Percentiles rank a stretch among this genome's conserved stretches.
Evolutionary conservation across 2,329 filamentous ascomycete species (phyloP).

Genomic region (Botrytis elliptica): DNA sequence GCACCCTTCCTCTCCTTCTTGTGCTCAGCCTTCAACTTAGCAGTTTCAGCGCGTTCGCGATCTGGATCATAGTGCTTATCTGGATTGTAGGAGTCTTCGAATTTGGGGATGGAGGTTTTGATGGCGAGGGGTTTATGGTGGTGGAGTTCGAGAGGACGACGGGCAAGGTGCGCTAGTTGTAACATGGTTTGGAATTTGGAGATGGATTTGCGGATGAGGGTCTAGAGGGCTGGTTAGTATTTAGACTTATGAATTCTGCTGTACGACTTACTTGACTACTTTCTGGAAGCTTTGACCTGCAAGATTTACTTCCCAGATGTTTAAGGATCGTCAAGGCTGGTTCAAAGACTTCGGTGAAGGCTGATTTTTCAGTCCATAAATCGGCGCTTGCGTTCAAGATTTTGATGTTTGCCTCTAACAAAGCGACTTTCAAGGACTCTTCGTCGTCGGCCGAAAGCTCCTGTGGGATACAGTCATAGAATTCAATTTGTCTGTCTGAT

Average conservation of each 20-base stretch:
- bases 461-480: constrained; percentile 53
- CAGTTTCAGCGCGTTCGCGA: constrained; percentile 79
- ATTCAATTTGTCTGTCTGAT: constrained; percentile 53
- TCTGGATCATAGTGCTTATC: constrained; percentile 97
- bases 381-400: constrained; percentile 68
- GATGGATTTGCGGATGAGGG: constrained; percentile 29
- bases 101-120: constrained; percentile 85
- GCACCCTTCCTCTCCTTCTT: constrained; percentile 92
- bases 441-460: constrained; percentile 33
- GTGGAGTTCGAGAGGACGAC: constrained; percentile 82
- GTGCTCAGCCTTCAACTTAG: constrained; percentile 57
- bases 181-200: constrained; percentile 54
- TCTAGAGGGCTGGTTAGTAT: constrained; percentile 25
- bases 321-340: constrained; percentile 60
- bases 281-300: constrained; percentile 50
- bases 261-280: constrained; percentile 32
- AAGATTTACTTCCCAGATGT: constrained; percentile 57
- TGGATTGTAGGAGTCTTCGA: constrained; percentile 93
- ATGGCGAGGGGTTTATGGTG: constrained; percentile 86
- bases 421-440: constrained; percentile 51
- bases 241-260: neutral
- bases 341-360: constrained; percentile 77
- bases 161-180: constrained; percentile 60
- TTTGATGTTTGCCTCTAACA: constrained; percentile 61
- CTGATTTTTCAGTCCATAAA: constrained; percentile 69